Conservation (phyloP, 495 filamentous ascomycete species). For the Trichocladium uniseriatum region DNA sequence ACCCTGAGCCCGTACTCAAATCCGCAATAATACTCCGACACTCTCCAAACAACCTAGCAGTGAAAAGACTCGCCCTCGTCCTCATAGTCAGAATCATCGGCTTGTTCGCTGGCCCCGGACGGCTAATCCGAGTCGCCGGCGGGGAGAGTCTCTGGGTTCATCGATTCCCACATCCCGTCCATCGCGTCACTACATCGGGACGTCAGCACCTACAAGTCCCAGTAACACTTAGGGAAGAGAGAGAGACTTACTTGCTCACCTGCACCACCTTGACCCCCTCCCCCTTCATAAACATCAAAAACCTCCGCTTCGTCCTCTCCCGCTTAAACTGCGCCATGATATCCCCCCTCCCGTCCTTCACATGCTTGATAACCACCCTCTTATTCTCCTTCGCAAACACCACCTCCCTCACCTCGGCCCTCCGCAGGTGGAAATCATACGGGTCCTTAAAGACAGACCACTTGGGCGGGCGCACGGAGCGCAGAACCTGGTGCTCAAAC, state of each 20-base stretch:
- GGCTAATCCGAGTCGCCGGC: constrained; percentile 10
- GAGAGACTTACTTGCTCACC: constrained; percentile 24
- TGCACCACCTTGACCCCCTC: constrained; percentile 32
- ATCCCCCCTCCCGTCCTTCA: constrained; percentile 22
- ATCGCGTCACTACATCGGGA: neutral
- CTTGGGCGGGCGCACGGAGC: constrained; percentile 28
- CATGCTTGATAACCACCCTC: constrained; percentile 28
- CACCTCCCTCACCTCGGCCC: constrained; percentile 33
- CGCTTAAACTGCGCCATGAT: constrained; percentile 38
- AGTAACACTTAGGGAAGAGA: neutral
- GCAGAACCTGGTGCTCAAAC: constrained; percentile 40
- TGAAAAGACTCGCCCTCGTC: no score
- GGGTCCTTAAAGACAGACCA: constrained; percentile 41
- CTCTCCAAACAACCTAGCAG: no score
- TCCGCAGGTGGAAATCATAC: constrained; percentile 34
- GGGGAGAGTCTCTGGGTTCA: constrained; percentile 16
- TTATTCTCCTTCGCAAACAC: constrained; percentile 23
- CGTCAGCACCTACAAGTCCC: no score
- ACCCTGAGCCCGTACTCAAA: no score
- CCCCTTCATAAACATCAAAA: constrained; percentile 29
- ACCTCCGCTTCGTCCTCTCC: constrained; percentile 37
- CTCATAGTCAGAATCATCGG: no score
- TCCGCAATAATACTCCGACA: no score
- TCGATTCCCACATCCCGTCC: constrained; percentile 10
- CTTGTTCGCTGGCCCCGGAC: no score